Percentiles rank a stretch among this genome's conserved stretches.
Conservation (phyloP, 2,329 filamentous ascomycete genomes). For the Reticulascus tulasneorum region DNA sequence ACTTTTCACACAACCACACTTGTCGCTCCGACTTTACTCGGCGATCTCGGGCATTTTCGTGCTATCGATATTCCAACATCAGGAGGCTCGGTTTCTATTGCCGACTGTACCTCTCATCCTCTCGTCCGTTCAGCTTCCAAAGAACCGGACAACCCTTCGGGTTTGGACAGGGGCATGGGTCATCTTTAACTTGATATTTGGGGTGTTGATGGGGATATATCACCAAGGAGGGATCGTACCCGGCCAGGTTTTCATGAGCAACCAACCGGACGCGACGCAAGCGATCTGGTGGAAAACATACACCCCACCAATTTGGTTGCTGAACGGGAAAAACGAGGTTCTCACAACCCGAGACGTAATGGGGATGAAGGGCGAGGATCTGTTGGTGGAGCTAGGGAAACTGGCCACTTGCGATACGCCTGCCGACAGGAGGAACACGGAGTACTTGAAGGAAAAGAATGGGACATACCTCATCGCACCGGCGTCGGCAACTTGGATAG, state of each 20-base stretch:
- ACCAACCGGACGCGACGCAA: conserved; percentile 63
- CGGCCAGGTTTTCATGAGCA: conserved; percentile 69
- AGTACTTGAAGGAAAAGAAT: conserved; percentile 57
- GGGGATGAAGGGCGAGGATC: conserved; percentile 58
- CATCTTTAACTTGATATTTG: conserved; percentile 64
- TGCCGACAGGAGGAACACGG: conserved; percentile 49
- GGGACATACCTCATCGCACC: conserved; percentile 72
- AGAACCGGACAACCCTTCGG: conserved; percentile 42
- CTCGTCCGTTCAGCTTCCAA: conserved; percentile 67
- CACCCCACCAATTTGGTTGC: conserved; percentile 74
- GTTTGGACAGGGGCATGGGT: conserved; percentile 62
- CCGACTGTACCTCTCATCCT: conserved; percentile 74
- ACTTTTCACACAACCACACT: conserved; percentile 53
- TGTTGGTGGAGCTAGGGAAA: conserved; percentile 55
- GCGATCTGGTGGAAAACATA: conserved; percentile 87
- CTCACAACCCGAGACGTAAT: conserved; percentile 71
- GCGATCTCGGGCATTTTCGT: conserved; percentile 67
- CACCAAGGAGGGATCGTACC: conserved; percentile 78
- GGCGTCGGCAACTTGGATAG: conserved; percentile 65
- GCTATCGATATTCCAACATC: conserved; percentile 72
- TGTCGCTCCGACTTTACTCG: conserved; percentile 64
- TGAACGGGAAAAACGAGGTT: conserved; percentile 71
- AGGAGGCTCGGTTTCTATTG: conserved; percentile 74
- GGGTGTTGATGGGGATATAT: conserved; percentile 73
- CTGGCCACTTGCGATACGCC: conserved; percentile 61